These are phyloP conservation scores for Pleurotus sapidus DNA, from an alignment of 768 basidiomycete species.

Conservation along the genomic window DNA sequence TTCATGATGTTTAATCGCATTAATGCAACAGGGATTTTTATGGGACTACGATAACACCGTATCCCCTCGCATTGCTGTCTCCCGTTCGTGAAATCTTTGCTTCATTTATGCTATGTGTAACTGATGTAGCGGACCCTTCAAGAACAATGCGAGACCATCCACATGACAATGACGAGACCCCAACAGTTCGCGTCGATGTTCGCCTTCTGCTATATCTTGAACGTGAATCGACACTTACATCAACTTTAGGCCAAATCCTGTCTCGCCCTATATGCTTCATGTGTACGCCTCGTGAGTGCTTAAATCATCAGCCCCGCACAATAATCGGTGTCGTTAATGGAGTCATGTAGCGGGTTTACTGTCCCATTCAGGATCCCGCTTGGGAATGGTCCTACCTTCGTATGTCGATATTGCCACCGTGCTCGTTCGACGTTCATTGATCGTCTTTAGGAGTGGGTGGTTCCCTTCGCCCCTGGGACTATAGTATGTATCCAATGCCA, in stretches of 20 bases:
- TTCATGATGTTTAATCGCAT: background rate
- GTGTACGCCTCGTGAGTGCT: background rate
- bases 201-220: too few species aligned
- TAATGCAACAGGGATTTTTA: background rate
- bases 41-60: background rate
- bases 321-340: background rate
- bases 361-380: background rate
- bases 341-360: background rate
- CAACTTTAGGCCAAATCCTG: background rate
- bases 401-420: background rate
- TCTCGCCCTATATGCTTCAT: background rate
- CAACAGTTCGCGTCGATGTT: too few species aligned
- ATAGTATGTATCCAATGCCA: background rate
- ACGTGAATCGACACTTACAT: too few species aligned
- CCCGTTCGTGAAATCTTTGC: background rate
- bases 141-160: slow-evolving; percentile 7
- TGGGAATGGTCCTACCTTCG: background rate
- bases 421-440: background rate
- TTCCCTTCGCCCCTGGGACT: background rate
- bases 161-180: background rate
- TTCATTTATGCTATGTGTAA: background rate
- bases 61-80: background rate
- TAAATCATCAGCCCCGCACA: background rate
- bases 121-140: background rate
- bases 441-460: background rate